Base-by-base conservation (phyloP, 805 yeast species). In the Scheffersomyces amazonensis region DNA sequence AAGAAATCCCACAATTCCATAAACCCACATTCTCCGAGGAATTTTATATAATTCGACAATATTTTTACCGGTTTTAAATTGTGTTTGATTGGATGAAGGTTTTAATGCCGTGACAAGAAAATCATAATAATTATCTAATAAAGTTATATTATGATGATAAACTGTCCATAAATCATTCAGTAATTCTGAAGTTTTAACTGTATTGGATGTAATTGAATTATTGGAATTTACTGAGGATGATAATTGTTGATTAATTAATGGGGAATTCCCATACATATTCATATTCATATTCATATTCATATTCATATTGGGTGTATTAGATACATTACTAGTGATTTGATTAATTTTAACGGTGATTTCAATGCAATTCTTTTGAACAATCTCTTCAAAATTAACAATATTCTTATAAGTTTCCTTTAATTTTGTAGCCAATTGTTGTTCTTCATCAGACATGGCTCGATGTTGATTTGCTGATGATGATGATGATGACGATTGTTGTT, bases 11-110 rank as follows among this genome's bases (percentile, higher is more conserved):
- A 85, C 90, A 11, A 87, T 80, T 18, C 95, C 95, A 56, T 85
- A 85, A 7, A 86, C 90, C 93, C 93, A 86, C 69, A 86, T 70
- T 49, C 93, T 66, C 50, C 91, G 70, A 24, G 87, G 86, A 31
- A 86, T 83, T 56, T 88, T 79, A 56, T 86, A 85, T 29, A 83
- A 76, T 46, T 82, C 83, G 6, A 86, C 86, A 34, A 86, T 78
- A 47, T 84, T 87, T 53, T 79, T 80, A 2, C 93, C 93, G 2
- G 89, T 80, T 53, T 79, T 81, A 23, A 84, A 81, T 40, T 66
- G 69, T 12, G 66, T 63, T 32, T 64, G 64, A 43, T 65, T 66
- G 3, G 78, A 67, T 5, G 72, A 58, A 13, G 89, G 88, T 35
- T 81, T 76, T 44, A 83, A 66, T 1, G 90, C 87, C 15, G 85